Base-by-base conservation (phyloP, 177 flowering plant genomes). In the Tripterygium wilfordii region DNA sequence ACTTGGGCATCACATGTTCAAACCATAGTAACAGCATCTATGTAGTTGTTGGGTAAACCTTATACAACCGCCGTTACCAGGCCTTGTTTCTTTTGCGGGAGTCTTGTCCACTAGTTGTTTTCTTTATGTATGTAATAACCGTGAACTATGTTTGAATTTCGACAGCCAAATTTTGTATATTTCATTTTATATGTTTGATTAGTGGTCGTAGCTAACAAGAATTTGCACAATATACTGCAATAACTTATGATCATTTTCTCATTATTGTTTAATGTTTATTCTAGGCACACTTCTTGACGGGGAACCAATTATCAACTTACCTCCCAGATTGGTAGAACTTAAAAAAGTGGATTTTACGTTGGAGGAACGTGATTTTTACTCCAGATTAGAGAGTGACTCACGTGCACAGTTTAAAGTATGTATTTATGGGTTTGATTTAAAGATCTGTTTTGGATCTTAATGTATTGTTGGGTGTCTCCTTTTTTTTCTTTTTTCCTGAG, bases 281-380 rank as follows among this genome's bases (percentile, higher is more conserved):
- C 26, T 39, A 88, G 96, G 78, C 25, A 79, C 92, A 12, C 52
- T 70, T 66, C 71, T 90, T 69, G 97, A 90, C 60, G 97, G 97
- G 40, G 65, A 90, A 57, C 96, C 97, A 0, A 90, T 90, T 23
- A 80, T 90, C 46, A 63, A 45, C 26, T 64, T 90, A 18, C 97
- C 97, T 10, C 88, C 96, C 12, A 90, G 87, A 63, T 55, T 71
- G 8, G 44, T 89, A 24, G 75, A 72, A 50, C 44, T 89, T 66
- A 78, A 56, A 53, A 78, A 75, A 56, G 85, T 89, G 49, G 97
- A 86, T 13, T 89, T 89, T 57, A 74, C 97, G 1, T 28, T 49
- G 39, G 88, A 80, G 60, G 97, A 89, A 47, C 79, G 95, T 13
- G 79, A 75, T 22, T 89, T 86, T 57, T 89, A 89, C 62, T 61